Base-by-base conservation (phyloP, 1,284 basidiomycete genomes). In the Vanrija sp. region DNA sequence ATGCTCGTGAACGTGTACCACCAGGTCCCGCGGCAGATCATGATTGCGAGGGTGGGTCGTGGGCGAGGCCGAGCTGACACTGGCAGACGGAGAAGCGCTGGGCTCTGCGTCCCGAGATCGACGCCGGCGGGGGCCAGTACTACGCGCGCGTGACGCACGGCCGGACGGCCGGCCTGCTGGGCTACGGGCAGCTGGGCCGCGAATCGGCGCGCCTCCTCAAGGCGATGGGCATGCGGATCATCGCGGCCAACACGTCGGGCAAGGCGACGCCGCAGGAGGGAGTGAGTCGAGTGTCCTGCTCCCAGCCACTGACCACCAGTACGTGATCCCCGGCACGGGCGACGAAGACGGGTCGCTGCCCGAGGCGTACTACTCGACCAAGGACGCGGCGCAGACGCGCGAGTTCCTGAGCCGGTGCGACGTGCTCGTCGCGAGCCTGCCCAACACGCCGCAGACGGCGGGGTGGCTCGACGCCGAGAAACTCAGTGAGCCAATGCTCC, bases 211-310 rank as follows among this genome's bases (percentile, higher is more conserved):
- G 72, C 19, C 49, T 75, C 18, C 60, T 75, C 20, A 62, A 72
- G 52, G 64, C 65, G 1, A 64, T 69, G 44, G 68, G 68, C 3
- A 67, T 70, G 60, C 54, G 60, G 4, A 62, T 75, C 49, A 67
- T 76, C 24, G 74, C 69, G 5, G 73, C 72, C n/a, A 76, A 75
- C 52, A 68, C 72, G 15, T 57, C 56, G 15, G 71, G 72, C n/a
- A 64, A 64, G 56, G 56, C 65, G 1, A 57, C 60, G 1, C 41
- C 51, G 15, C 68, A 73, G 31, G 53, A 62, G n/a, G 73, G 71
- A 14, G 69, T 73, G 47, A 49, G 69, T 49, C n/a, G n/a, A n/a
- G 14, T 19, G 19, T 24, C 23, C 42, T 4, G 14, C 6, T 27
- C 24, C 27, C 10, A n/a, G 19, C n/a, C 12, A 47, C 54, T 53